phyloP scores from a whole-genome alignment of 345 rosid species.

The Brassica incana region DNA sequence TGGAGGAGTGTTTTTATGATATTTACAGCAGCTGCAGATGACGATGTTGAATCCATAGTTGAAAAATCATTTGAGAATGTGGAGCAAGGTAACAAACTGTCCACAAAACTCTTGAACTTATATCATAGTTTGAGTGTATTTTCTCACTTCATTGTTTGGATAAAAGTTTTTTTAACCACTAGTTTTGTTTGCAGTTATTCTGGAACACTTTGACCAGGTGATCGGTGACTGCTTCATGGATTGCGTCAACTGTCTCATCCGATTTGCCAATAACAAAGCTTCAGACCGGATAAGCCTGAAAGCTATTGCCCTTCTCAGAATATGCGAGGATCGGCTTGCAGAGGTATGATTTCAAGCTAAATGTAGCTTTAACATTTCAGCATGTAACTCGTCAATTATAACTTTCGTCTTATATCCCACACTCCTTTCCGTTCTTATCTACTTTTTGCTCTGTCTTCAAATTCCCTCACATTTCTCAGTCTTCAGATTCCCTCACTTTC shows the following conservation, averaged over 20 bases:
- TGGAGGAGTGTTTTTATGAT: slow-evolving; percentile 96
- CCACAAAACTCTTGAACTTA: slow-evolving; percentile 17
- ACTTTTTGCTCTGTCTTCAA: slow-evolving; percentile 12
- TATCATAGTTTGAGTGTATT: slow-evolving; percentile 6
- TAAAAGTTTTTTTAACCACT: slow-evolving; percentile 40
- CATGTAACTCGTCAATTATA: not conserved
- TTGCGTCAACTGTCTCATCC: slow-evolving; percentile 95
- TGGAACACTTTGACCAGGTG: slow-evolving; percentile 99
- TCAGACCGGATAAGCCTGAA: slow-evolving; percentile 94
- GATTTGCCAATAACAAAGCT: slow-evolving; percentile 90
- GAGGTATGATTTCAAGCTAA: slow-evolving; percentile 58
- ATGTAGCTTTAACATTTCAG: slow-evolving; percentile 1
- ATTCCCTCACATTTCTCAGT: slow-evolving; percentile 1
- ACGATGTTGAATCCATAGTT: slow-evolving; percentile 79
- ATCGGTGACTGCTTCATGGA: slow-evolving; percentile 99
- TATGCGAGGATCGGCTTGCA: slow-evolving; percentile 98
- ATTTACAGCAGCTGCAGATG: slow-evolving; percentile 91
- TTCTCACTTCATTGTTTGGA: slow-evolving; percentile 22
- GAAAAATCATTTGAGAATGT: slow-evolving; percentile 92
- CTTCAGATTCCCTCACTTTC: slow-evolving; percentile 15
- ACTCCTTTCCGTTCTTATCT: not conserved
- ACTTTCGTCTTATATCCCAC: not conserved
- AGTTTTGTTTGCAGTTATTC: slow-evolving; percentile 66
- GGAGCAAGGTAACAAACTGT: slow-evolving; percentile 65
- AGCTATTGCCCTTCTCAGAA: slow-evolving; percentile 98